phyloP scores from a whole-genome alignment of 2,329 filamentous ascomycete species.

The Cryphonectria radicalis region DNA sequence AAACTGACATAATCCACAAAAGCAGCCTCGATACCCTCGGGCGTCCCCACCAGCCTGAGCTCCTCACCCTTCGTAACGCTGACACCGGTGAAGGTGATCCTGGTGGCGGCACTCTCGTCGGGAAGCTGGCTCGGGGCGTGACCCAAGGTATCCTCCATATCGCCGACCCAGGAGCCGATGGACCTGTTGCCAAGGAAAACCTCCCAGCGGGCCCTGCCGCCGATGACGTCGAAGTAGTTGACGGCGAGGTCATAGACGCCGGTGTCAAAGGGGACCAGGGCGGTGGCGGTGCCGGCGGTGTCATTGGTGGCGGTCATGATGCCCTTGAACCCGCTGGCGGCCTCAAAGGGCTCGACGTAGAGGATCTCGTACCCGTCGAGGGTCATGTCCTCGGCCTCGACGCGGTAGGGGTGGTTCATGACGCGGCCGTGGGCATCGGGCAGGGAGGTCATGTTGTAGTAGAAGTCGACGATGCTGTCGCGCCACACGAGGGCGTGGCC shows the following conservation, averaged over 20 bases:
- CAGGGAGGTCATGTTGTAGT: constrained; percentile 64
- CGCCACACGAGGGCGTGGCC: constrained; percentile 74
- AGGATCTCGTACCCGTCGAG: constrained; percentile 61
- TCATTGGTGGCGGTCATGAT: constrained; percentile 60
- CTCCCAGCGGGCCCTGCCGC: constrained; percentile 60
- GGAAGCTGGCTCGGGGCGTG: constrained; percentile 55
- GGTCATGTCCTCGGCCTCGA: constrained; percentile 70
- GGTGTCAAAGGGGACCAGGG: constrained; percentile 50
- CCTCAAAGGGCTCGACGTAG: constrained; percentile 60
- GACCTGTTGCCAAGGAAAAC: constrained; percentile 56
- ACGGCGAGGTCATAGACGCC: constrained; percentile 67
- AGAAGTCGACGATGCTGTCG: constrained; percentile 69
- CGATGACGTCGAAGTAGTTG: constrained; percentile 67
- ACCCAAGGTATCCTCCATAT: constrained; percentile 63
- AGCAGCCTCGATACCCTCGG: constrained; percentile 65
- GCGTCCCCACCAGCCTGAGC: constrained; percentile 59
- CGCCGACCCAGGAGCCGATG: constrained; percentile 62
- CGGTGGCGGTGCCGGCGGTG: constrained; percentile 53
- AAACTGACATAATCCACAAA: constrained; percentile 70
- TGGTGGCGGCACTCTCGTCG: constrained; percentile 68
- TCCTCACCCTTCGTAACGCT: constrained; percentile 54
- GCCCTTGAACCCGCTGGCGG: constrained; percentile 58
- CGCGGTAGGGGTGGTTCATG: constrained; percentile 64
- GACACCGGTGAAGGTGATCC: constrained; percentile 61
- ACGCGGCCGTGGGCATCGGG: constrained; percentile 60